These are phyloP conservation scores for Trichophaea hybrida DNA, from an alignment of 2,329 filamentous ascomycete species.

Conservation along the genomic window DNA sequence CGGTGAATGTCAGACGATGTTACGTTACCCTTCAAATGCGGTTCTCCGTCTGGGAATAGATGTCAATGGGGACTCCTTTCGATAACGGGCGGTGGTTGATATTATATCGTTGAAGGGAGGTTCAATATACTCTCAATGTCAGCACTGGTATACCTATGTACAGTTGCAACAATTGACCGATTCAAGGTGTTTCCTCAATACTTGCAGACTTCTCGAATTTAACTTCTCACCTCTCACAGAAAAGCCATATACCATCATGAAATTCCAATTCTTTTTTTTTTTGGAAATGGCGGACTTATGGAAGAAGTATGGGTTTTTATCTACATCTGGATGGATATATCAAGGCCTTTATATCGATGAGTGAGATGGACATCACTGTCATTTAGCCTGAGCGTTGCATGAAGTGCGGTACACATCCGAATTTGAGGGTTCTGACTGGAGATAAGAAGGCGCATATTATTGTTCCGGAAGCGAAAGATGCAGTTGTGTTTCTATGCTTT, in stretches of 20 bases:
- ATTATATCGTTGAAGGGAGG: slow-evolving; percentile 46
- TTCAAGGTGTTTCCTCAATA: slow-evolving; percentile 44
- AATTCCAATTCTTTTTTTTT: slow-evolving; percentile 42
- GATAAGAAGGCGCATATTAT: no score
- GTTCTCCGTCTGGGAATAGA: slow-evolving; percentile 41
- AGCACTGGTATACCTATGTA: slow-evolving; percentile 26
- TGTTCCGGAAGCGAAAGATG: no score
- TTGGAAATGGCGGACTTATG: not conserved
- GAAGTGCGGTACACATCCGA: no score
- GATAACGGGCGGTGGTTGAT: slow-evolving; percentile 45
- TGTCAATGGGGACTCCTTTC: slow-evolving; percentile 46
- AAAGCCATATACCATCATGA: slow-evolving; percentile 53
- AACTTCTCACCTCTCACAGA: slow-evolving; percentile 44
- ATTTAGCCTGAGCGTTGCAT: no score
- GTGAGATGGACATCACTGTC: no score
- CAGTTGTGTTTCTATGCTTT: no score
- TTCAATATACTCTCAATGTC: slow-evolving; percentile 37
- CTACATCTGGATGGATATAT: no score
- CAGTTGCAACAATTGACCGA: slow-evolving; percentile 40
- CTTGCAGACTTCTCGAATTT: slow-evolving; percentile 54
- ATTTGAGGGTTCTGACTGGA: no score
- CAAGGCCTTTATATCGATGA: no score
- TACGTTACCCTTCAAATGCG: slow-evolving; percentile 33
- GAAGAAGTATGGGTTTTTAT: not conserved
- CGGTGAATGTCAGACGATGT: slow-evolving; percentile 35